Evolutionary conservation across 2,329 filamentous ascomycete species (phyloP).

Genomic region (Aspergillus ochraceoroseus): DNA sequence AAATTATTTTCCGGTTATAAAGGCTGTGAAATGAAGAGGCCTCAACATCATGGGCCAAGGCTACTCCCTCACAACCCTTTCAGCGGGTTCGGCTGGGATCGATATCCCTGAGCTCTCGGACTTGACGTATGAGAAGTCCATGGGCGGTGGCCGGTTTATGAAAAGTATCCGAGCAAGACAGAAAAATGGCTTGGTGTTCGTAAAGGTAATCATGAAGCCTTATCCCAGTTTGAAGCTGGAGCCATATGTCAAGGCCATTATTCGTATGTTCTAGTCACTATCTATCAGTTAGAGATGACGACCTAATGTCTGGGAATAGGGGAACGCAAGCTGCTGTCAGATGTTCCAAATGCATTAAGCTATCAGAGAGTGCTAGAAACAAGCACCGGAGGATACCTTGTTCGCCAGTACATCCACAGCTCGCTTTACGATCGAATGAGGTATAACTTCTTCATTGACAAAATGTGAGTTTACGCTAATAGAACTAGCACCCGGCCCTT

Average conservation of each 20-base stretch:
- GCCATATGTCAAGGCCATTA: slow-evolving; percentile 70
- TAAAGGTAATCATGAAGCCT: slow-evolving; percentile 92
- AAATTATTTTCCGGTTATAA: not conserved
- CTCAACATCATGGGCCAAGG: slow-evolving; percentile 77
- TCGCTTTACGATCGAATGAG: slow-evolving; percentile 91
- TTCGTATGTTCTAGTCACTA: slow-evolving; percentile 52
- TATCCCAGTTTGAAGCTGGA: slow-evolving; percentile 76
- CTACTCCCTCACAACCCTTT: slow-evolving; percentile 88
- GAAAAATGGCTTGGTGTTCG: slow-evolving; percentile 83
- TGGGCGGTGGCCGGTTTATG: slow-evolving; percentile 91
- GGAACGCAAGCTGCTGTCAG: slow-evolving; percentile 71
- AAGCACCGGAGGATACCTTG: slow-evolving; percentile 82
- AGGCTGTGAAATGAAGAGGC: slow-evolving; percentile 29
- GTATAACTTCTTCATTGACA: slow-evolving; percentile 29
- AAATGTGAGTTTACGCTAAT: slow-evolving; percentile 22
- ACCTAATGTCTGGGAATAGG: slow-evolving; percentile 46
- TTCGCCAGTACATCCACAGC: slow-evolving; percentile 92
- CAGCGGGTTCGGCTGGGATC: slow-evolving; percentile 85
- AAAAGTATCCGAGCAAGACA: slow-evolving; percentile 90
- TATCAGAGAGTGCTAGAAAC: slow-evolving; percentile 93
- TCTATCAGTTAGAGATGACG: not conserved
- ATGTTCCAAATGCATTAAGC: slow-evolving; percentile 83
- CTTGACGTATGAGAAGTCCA: slow-evolving; percentile 82
- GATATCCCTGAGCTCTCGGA: slow-evolving; percentile 90
- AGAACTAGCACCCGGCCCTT: slow-evolving; percentile 78